Evolutionary conservation across 345 rosid genomes (phyloP).

Genomic region (Melaleuca alternifolia): DNA sequence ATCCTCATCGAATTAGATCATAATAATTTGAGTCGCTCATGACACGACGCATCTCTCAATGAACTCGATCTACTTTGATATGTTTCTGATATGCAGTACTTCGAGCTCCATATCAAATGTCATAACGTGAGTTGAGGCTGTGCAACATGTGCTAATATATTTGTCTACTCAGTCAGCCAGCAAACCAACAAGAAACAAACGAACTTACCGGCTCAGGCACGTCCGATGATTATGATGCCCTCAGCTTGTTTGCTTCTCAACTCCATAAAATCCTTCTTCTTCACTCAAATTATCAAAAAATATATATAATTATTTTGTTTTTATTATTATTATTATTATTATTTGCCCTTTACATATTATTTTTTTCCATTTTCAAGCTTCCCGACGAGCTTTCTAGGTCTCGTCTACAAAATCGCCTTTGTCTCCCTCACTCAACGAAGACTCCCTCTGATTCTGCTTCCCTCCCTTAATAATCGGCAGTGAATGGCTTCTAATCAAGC

Average conservation of each 20-base stretch:
- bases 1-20: no score
- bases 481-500: slow-evolving; percentile 57
- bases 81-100: no score
- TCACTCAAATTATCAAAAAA: not conserved
- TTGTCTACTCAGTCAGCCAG: not conserved
- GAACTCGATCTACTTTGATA: not conserved
- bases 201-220: not conserved
- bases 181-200: not conserved
- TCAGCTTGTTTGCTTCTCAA: not conserved
- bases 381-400: not conserved
- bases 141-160: not conserved
- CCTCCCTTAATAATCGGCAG: slow-evolving; percentile 5
- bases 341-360: not conserved
- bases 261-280: not conserved
- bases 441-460: not conserved
- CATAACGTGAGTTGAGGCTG: not conserved
- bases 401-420: not conserved
- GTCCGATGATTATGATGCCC: not conserved
- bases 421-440: not conserved
- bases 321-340: no score
- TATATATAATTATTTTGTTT: not conserved
- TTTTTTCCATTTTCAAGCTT: not conserved
- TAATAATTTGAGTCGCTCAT: no score
- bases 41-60: not conserved
- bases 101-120: not conserved